Conservation (phyloP, 257 asterid species). For the Vinca minor region DNA sequence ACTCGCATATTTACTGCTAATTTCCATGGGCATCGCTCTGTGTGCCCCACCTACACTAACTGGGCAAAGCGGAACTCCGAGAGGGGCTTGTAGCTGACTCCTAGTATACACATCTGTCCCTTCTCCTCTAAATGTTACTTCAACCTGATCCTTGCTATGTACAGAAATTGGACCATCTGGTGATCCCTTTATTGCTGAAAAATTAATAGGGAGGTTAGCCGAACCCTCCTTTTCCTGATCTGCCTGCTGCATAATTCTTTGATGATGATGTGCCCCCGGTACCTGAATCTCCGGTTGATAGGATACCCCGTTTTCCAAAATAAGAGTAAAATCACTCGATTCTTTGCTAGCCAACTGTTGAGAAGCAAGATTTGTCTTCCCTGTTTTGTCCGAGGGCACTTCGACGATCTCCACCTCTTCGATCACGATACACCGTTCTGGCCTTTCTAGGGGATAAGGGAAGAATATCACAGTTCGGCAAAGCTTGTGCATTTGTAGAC, state of each 20-base stretch:
- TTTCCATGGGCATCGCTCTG: conserved; percentile 33
- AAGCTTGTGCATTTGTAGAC: conserved; percentile 42
- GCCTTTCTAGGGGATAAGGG: conserved; percentile 62
- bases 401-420: conserved; percentile 50
- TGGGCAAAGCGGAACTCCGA: conserved; percentile 63
- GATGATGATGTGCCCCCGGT: conserved; percentile 41
- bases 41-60: conserved; percentile 67
- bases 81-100: conserved; percentile 67
- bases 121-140: conserved; percentile 29
- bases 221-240: conserved; percentile 25
- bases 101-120: conserved; percentile 37
- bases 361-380: conserved; percentile 34
- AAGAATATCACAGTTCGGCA: conserved; percentile 53
- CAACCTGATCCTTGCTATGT: conserved; percentile 34
- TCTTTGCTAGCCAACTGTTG: conserved; percentile 32
- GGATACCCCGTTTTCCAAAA: conserved; percentile 48
- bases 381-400: conserved; percentile 51
- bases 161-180: conserved; percentile 37
- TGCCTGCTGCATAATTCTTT: conserved; percentile 25
- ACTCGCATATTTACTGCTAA: conserved; percentile 39
- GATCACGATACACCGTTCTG: conserved; percentile 47
- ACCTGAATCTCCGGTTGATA: conserved; percentile 31
- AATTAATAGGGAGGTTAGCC: conserved; percentile 22
- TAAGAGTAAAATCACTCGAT: conserved; percentile 24
- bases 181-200: conserved; percentile 28